Base-by-base conservation (phyloP, 2,329 filamentous ascomycete species). In the Pseudocercospora pini-densiflorae region DNA sequence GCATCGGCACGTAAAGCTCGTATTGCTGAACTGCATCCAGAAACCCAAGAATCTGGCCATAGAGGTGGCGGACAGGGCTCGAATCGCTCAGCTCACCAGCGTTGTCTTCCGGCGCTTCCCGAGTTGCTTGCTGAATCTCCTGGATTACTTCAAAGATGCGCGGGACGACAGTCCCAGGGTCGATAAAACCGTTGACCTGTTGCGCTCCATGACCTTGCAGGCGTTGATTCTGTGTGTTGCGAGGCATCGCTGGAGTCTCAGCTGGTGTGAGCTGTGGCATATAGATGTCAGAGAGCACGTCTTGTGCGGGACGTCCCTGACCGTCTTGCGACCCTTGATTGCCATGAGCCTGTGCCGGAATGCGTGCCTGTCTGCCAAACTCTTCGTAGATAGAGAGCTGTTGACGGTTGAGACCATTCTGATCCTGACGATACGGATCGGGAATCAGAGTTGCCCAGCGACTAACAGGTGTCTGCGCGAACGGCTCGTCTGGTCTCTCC, bases 331-430 rank as follows among this genome's bases (percentile, higher is more conserved):
- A 87, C 8, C 81, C 78, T 78, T 77, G 88, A 77, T 79, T 88
- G 76, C 76, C 84, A 76, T 81, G 89, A 72, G 76, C 84, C 8
- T 76, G 70, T 14, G 77, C 74, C 77, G 75, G 79, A 49, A 86
- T 80, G 63, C 93, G 90, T 29, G 92, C 90, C 77, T 97, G 93
- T 63, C 93, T 87, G 9, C 92, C 93, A 78, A 99, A 99, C 69
- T 98, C 94, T 75, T 98, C 94, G 75, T 99, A 99, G 27, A 99
- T 96, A 10, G 92, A 92, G 83, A 98, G 88, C 75, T 99, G 95
- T 74, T 97, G 93, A 24, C 91, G 86, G 75, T 97, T 98, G 60
- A 99, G 82, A 4, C 74, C 74, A 55, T 86, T 86, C 12, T 92
- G 90, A 43, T 91, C 90, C 72, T 97, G 88, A 74, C 95, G 93